Percentiles rank a stretch among this genome's conserved stretches.
Evolutionary conservation across 1,284 basidiomycete species (phyloP).

Genomic region (Leccinum proximum): DNA sequence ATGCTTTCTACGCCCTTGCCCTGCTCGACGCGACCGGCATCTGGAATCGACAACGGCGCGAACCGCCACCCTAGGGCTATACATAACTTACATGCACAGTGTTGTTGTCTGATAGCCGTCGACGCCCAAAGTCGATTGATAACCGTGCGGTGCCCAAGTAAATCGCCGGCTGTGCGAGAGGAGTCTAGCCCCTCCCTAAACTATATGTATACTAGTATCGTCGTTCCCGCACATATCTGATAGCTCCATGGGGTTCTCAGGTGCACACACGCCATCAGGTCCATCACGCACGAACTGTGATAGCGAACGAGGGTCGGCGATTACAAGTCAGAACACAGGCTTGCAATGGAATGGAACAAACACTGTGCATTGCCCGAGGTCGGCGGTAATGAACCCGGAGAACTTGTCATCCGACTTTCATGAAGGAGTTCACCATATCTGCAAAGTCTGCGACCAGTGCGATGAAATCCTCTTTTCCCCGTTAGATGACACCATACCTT

Average conservation of each 20-base stretch:
- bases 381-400: neutral
- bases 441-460: conserved; percentile 13
- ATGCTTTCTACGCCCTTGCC: too few species aligned
- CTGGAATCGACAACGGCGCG: neutral
- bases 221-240: neutral
- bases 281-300: neutral
- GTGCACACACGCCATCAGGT: neutral
- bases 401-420: conserved; percentile 16
- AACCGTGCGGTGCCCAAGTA: neutral
- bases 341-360: neutral
- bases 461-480: neutral
- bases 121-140: neutral
- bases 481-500: conserved; percentile 16
- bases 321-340: neutral
- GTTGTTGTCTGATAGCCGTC: neutral
- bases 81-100: neutral
- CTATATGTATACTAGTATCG: neutral
- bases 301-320: neutral
- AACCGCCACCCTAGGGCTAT: neutral
- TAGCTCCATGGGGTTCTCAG: neutral
- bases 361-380: neutral
- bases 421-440: conserved; percentile 22
- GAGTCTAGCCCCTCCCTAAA: neutral
- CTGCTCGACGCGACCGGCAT: too few species aligned
- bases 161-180: neutral